Evolutionary conservation across 1,139 yeast genomes (phyloP).

Genomic region (Ogataea hybrid): DNA sequence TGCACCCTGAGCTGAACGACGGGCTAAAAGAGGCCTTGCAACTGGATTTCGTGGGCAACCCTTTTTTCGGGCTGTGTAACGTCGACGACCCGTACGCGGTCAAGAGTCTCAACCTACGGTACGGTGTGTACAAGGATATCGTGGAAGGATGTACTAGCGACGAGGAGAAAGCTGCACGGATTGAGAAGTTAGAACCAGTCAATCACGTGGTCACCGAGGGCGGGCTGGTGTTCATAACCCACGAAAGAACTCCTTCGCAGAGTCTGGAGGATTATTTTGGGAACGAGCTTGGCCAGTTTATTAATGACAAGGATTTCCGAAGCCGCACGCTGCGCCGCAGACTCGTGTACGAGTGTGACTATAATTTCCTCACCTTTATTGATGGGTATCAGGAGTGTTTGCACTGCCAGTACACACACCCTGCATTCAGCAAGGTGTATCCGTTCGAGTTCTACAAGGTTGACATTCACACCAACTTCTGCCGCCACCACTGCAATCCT

Average conservation of each 20-base stretch:
- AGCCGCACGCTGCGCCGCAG: constrained; percentile 19
- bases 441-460: no score
- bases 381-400: constrained; percentile 31
- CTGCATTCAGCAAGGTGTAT: constrained; percentile 24
- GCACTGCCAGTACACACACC: constrained; percentile 28
- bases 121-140: constrained; percentile 24
- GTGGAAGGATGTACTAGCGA: constrained; percentile 11
- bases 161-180: constrained; percentile 12
- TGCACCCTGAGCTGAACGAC: no score
- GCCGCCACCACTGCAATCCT: no score
- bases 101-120: constrained; percentile 16
- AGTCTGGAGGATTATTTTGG: constrained; percentile 22
- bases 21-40: no score
- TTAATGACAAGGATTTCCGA: constrained; percentile 20
- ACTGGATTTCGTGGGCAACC: no score
- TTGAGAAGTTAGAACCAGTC: constrained; percentile 20
- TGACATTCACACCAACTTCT: no score
- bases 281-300: constrained; percentile 20
- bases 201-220: constrained; percentile 21
- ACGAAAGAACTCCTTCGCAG: constrained; percentile 21
- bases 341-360: constrained; percentile 27
- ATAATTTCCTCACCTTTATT: constrained; percentile 25
- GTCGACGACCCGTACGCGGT: no score
- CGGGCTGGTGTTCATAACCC: constrained; percentile 26
- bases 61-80: no score